Evolutionary conservation across 1,139 yeast genomes (phyloP), one percentile per base, ranked within the genome.

Genomic region (Saccharomyces hybrid): DNA sequence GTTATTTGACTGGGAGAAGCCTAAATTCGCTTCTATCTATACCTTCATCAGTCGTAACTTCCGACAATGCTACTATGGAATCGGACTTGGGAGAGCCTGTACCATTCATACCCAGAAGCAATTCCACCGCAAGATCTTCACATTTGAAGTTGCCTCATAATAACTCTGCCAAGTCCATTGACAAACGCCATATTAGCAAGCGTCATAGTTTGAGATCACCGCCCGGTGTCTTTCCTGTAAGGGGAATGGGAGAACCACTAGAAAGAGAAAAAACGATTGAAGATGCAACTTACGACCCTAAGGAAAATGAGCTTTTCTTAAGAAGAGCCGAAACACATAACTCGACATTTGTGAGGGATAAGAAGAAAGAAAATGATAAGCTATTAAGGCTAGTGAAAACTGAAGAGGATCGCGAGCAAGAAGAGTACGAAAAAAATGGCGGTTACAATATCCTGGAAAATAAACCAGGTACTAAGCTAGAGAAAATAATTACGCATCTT

Each of bases 171-270:
- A 56, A n/a, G 5, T 14, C 31, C 13, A 14, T 13, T 51, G 51
- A 26, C 47, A 54, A 7, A 54, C 55, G 44, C 47, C n/a, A 32
- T 32, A n/a, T 7, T 32, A 32, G 20, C 20, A 34, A 34, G 23
- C 23, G 20, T 13, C 41, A 13, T 5, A 34, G 23, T 34, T 9
- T 70, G 2, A 71, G 83, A 59, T 83, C 90, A 1, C 95, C 93
- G 1, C 80, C 79, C 34, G 88, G 88, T 57, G 90, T 85, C 0
- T 86, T 85, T 69, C 95, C 95, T 0, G 90, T 86, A 1, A 75
- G 75, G 60, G 93, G 88, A 2, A 85, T 85, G 91, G 89, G 87
- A 0, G 75, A 74, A 6, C 85, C 91, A 1, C 64, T 79, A 46
- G 69, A 68, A 23, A 72, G 79, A 54, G 91, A 85, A 62, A 71